phyloP scores from a whole-genome alignment of 176 grass and related monocot species.

The bread wheat (Triticum aestivum) region IWGSC_CS_RefSeq_v2.1 NC_057812.1:1960758-1961257 shows the following conservation, averaged over 20 bases:
- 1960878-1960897: background rate
- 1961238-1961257: too few relatives aligned
- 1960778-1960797: background rate
- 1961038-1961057: background rate
- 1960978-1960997: constrained; percentile 19
- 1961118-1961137: constrained; percentile 1
- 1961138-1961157: constrained; percentile 22
- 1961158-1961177: too few relatives aligned
- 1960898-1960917: constrained; percentile 26
- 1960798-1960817: constrained; percentile 9
- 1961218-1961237: too few relatives aligned
- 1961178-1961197: too few relatives aligned
- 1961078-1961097: too few relatives aligned
- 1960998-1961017: constrained; percentile 38
- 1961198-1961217: too few relatives aligned
- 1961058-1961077: too few relatives aligned
- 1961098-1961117: background rate
- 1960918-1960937: constrained; percentile 33
- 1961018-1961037: too few relatives aligned
- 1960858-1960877: constrained; percentile 36
- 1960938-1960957: constrained; percentile 10
- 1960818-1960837: constrained; percentile 41
- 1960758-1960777: background rate
- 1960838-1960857: background rate
- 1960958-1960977: constrained; percentile 33